Conservation (phyloP, 2,329 filamentous ascomycete species). For the Penicillium capsulatum region DNA sequence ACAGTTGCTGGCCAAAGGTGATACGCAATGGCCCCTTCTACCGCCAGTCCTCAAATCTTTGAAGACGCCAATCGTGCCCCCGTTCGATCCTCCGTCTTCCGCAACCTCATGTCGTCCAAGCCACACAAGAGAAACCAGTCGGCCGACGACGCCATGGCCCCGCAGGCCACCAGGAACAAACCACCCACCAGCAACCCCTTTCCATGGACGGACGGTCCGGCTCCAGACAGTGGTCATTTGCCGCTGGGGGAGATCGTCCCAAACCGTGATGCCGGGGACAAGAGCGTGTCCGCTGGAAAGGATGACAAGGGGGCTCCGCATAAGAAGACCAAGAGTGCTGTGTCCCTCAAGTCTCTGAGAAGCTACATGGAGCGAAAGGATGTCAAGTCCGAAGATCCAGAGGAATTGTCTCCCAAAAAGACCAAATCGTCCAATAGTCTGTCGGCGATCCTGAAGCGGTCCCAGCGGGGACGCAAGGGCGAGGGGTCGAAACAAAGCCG, state of each 20-base stretch:
- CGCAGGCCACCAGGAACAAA: slow-evolving; percentile 39
- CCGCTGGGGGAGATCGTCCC: slow-evolving; percentile 39
- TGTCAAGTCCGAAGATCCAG: slow-evolving; percentile 30
- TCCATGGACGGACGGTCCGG: slow-evolving; percentile 50
- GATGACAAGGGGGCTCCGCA: slow-evolving; percentile 40
- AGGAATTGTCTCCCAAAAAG: slow-evolving; percentile 57
- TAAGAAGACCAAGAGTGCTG: slow-evolving; percentile 53
- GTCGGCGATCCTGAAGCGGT: slow-evolving; percentile 69
- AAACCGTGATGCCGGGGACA: slow-evolving; percentile 33
- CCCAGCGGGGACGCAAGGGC: slow-evolving; percentile 63
- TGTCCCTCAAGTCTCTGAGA: slow-evolving; percentile 50
- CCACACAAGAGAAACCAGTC: slow-evolving; percentile 47
- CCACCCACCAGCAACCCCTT: slow-evolving; percentile 36
- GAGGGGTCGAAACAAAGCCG: slow-evolving; percentile 52
- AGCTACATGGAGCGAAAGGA: slow-evolving; percentile 48
- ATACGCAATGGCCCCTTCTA: slow-evolving; percentile 33
- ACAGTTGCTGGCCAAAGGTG: slow-evolving; percentile 30
- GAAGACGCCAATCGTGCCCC: slow-evolving; percentile 35
- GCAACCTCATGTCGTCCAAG: slow-evolving; percentile 52
- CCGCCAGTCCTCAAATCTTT: slow-evolving; percentile 34
- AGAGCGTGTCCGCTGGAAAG: slow-evolving; percentile 30
- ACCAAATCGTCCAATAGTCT: slow-evolving; percentile 80
- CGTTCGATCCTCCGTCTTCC: slow-evolving; percentile 46
- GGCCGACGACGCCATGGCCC: slow-evolving; percentile 27
- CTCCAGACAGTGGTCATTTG: slow-evolving; percentile 34